Evolutionary conservation across 805 yeast genomes (phyloP), one percentile per base, ranked within the genome.

Genomic region (Zygoascus biomembranicola): DNA sequence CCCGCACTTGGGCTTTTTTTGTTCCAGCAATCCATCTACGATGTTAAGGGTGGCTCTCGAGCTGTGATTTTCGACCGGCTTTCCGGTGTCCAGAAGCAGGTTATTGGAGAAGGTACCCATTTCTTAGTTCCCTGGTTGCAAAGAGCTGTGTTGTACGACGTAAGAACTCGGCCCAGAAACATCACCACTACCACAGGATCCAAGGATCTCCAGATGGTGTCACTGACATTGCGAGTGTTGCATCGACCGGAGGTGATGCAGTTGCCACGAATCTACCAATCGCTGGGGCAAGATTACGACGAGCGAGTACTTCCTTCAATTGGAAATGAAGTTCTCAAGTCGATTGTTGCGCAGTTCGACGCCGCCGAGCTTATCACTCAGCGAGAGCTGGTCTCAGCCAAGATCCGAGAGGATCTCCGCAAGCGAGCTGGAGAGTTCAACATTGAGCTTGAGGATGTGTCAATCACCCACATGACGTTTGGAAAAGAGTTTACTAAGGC

Each of bases 401-500:
- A 85, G 70, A 92, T 94, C 69, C 82, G 95, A 69, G 84, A 81
- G 63, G 99, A 94, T 68, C 79, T 94, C 59, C 78, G 86, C 49
- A 74, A 76, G 59, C 80, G 99, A 66, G 96, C 97, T 13, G 69
- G 71, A 55, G 97, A 94, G 71, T 94, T 94, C 75, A 80, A 86
- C 71, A 90, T 94, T 66, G 85, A 79, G 67, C 79, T 94, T 61
- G 99, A 94, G 71, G 99, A 94, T 72, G 99, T 94, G 51, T 87
- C 97, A 26, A 94, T 94, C 61, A 94, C 99, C 14, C 99, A 94
- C 72, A 84, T 94, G 88, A 88, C 97, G 0, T 94, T 94, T 69
- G 98, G 99, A 52, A 80, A 78, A 59, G 99, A 94, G 68, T 94
- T 94, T 76, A 94, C 99, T 52, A 90, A 87, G 71, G 98, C 99